Evolutionary conservation across 805 yeast genomes (phyloP), one percentile per base, ranked within the genome.

Genomic region (Vanderwaltozyma yarrowii): DNA sequence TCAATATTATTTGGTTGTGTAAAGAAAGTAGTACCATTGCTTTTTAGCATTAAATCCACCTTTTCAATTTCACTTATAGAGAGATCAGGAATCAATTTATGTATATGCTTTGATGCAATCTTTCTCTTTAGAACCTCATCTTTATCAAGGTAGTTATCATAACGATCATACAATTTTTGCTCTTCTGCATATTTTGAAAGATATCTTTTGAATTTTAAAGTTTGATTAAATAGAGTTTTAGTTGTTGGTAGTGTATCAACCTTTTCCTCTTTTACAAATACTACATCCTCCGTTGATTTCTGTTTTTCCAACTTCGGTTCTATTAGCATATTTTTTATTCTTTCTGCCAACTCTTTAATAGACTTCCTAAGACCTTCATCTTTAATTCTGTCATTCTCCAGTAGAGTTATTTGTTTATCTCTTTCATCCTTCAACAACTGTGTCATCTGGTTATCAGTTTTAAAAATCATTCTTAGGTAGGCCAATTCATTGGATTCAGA

Each of bases 1-100:
- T 82, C 88, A 29, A 88, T 73, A 31, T 60, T 62, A 28, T 56
- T 54, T 9, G 56, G 54, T 20, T 57, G 56, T 14, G 54, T 43
- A 1, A 60, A 37, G 2, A 65, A 42, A 2, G 51, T 42, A 20
- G 52, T 46, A 12, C 51, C 45, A 18, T 51, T 54, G 30, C 51
- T 47, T 6, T 48, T 50, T 45, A 65, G 51, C 5, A 55, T 48
- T 9, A 46, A 43, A 11, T 51, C 35, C 4, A 66, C 51, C 25
- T 45, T 40, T 0, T 35, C 13, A 12, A 50, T 42, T 6, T 60
- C 56, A 5, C 49, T 45, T 7, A 44, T 35, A 3, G 45, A 26
- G 13, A 64, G 31, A 2, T 40, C 28, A 2, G 60, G 59, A 3
- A 64, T 47, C 12, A 63, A 28, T 13, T 36, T 38, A 11, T 51